phyloP scores from a whole-genome alignment of 345 rosid species.

The Ceriops zippeliana region DNA sequence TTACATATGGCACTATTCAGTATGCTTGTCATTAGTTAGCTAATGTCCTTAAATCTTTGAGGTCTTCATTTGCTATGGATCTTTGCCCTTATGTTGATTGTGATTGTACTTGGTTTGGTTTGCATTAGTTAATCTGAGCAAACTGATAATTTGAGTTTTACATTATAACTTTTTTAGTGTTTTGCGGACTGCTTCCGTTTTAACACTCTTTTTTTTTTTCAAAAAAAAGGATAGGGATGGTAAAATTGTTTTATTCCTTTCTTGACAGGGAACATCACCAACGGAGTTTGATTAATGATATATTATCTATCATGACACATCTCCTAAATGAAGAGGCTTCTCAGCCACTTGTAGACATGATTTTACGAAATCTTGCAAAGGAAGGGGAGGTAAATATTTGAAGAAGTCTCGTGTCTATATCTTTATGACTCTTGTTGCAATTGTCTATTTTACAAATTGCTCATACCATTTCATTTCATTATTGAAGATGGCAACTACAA shows the following conservation, averaged over 20 bases:
- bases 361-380: slow-evolving; percentile 67
- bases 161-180: not conserved
- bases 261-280: slow-evolving; percentile 58
- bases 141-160: no score
- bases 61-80: not conserved
- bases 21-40: not conserved
- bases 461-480: not conserved
- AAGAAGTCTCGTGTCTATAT: not conserved
- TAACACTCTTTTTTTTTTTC: not conserved
- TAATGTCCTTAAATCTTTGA: not conserved
- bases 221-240: not conserved
- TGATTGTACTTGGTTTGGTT: not conserved
- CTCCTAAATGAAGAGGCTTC: slow-evolving; percentile 68
- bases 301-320: slow-evolving; percentile 61
- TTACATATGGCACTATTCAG: not conserved
- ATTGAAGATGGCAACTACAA: no score
- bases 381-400: slow-evolving; percentile 49
- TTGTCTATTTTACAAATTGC: not conserved
- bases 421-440: not conserved
- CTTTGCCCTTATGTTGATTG: not conserved
- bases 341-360: slow-evolving; percentile 41
- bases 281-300: slow-evolving; percentile 49
- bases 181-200: slow-evolving; percentile 8
- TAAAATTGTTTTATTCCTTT: slow-evolving; percentile 11
- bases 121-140: no score